Conservation (phyloP, 2,329 filamentous ascomycete species). For the Alternaria rosae region DNA sequence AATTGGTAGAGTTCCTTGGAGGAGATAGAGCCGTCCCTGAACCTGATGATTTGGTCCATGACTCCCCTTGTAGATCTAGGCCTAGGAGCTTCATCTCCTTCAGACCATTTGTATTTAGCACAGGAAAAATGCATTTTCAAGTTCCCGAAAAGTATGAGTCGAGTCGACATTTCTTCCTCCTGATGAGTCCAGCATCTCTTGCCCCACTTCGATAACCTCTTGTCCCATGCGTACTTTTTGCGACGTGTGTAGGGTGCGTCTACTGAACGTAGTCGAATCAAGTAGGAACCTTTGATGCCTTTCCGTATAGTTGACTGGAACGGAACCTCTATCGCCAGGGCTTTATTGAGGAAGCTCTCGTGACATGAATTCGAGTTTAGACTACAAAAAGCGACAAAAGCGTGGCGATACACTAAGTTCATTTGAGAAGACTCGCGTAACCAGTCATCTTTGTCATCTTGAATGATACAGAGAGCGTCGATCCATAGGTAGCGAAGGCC, state of each 20-base stretch:
- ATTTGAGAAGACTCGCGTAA: background rate
- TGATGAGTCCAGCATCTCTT: background rate
- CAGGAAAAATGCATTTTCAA: background rate
- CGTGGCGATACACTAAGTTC: background rate
- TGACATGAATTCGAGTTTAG: background rate
- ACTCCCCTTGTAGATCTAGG: background rate
- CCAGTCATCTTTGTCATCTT: background rate
- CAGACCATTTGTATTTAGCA: background rate
- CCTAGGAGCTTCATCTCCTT: background rate
- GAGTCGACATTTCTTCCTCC: background rate
- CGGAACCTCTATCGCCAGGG: rapidly evolving
- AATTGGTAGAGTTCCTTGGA: background rate
- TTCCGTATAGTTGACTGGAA: background rate
- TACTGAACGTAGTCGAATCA: background rate
- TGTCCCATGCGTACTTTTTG: background rate
- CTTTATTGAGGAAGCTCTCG: background rate
- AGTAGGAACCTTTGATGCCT: background rate
- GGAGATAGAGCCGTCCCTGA: rapidly evolving
- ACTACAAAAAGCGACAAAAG: background rate
- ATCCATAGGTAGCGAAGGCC: background rate
- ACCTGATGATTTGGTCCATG: background rate
- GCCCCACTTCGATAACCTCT: rapidly evolving
- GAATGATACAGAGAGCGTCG: background rate
- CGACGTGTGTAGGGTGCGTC: too few species aligned
- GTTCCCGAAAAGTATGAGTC: background rate